Percentiles rank a stretch among this genome's conserved stretches.
phyloP scores from a whole-genome alignment of 768 basidiomycete species.

The Auricularia auricula-judae region DNA sequence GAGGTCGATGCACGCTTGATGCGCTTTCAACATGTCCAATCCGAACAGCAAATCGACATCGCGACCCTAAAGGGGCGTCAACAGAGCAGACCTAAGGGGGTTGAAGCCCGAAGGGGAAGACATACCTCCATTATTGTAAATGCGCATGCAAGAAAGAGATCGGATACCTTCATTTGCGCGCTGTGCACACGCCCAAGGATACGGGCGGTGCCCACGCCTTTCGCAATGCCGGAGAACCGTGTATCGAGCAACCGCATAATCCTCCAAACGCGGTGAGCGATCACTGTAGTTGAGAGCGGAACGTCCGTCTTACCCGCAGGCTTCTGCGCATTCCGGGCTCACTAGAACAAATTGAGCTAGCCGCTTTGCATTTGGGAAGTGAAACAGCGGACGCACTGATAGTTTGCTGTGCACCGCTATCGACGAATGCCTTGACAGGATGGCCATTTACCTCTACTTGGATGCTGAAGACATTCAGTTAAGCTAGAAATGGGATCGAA shows the following conservation, averaged over 20 bases:
- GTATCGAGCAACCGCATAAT: slow-evolving; percentile 90
- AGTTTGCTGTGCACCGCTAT: slow-evolving; percentile 93
- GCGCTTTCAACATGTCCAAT: slow-evolving; percentile 97
- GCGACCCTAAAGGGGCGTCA: slow-evolving; percentile 43
- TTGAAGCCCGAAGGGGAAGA: not conserved
- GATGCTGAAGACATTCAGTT: slow-evolving; percentile 38
- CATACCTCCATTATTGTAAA: slow-evolving; percentile 91
- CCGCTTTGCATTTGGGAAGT: not conserved
- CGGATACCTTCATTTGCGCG: slow-evolving; percentile 78
- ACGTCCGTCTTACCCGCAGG: slow-evolving; percentile 57
- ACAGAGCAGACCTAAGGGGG: not conserved
- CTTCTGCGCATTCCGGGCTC: slow-evolving; percentile 85
- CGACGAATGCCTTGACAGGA: slow-evolving; percentile 92
- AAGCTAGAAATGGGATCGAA: not conserved
- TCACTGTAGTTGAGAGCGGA: slow-evolving; percentile 6
- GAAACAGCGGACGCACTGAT: slow-evolving; percentile 57
- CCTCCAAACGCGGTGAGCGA: slow-evolving; percentile 24
- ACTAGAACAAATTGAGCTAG: slow-evolving; percentile 32
- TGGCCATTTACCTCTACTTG: slow-evolving; percentile 85
- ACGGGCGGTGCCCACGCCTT: slow-evolving; percentile 88
- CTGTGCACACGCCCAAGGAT: slow-evolving; percentile 92
- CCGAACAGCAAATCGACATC: slow-evolving; percentile 94
- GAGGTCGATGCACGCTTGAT: slow-evolving; percentile 93
- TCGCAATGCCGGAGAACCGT: slow-evolving; percentile 79
- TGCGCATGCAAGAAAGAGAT: slow-evolving; percentile 77